A percentile compares a stretch with the other conserved stretches of the same genome.
These are phyloP conservation scores for Wallacemonas sp. DNA, from an alignment of 208 protist genomes.

Conservation along the genomic window DNA sequence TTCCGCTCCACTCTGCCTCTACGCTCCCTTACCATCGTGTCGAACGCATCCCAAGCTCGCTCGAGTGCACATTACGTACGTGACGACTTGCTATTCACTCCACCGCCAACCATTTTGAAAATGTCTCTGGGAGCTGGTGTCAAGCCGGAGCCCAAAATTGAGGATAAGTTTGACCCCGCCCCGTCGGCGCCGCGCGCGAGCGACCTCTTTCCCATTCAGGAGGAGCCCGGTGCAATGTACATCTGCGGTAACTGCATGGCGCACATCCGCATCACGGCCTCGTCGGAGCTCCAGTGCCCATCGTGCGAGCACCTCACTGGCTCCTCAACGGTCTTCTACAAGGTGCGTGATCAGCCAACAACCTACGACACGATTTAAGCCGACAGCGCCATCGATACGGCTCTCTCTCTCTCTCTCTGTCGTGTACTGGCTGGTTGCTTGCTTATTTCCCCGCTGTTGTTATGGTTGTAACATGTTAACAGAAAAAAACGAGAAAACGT, in stretches of 20 bases:
- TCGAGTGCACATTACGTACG: too few species aligned
- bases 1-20: too few species aligned
- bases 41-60: too few species aligned
- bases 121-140: conserved; percentile 14
- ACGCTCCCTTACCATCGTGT: too few species aligned
- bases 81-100: too few species aligned
- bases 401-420: too few species aligned
- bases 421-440: too few species aligned
- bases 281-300: conserved; percentile 69
- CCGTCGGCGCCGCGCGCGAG: conserved; percentile 16
- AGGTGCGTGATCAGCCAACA: conserved; percentile 79
- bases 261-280: conserved; percentile 50
- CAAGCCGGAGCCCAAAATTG: conserved; percentile 42
- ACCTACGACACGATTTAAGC: conserved; percentile 87
- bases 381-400: neutral
- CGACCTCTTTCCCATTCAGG: conserved; percentile 15
- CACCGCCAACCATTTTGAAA: too few species aligned
- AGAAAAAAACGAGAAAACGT: too few species aligned
- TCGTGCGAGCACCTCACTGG: conserved; percentile 79
- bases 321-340: conserved; percentile 90
- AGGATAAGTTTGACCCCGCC: conserved; percentile 20
- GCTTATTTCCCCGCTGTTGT: too few species aligned
- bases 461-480: too few species aligned
- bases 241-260: conserved; percentile 83
- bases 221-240: conserved; percentile 62